phyloP scores from a whole-genome alignment of 108 stramenopile species.

The Schizochytrium sp. region DNA sequence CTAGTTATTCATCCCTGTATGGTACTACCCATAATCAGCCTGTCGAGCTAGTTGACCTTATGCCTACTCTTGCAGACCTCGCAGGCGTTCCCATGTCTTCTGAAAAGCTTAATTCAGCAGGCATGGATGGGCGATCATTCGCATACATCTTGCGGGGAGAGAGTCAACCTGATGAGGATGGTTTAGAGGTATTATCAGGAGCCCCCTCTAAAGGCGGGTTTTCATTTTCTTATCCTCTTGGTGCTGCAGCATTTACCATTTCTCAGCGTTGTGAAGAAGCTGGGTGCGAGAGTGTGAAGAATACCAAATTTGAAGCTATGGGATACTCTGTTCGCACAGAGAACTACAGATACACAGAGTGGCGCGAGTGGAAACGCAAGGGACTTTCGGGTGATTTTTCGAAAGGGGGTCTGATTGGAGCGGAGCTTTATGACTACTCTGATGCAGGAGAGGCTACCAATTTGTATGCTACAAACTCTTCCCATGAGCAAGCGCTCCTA shows the following conservation, averaged over 20 bases:
- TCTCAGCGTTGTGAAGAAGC: constrained; percentile 1
- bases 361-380: constrained; percentile 21
- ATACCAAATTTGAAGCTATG: constrained; percentile 26
- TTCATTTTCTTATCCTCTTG: constrained; percentile 13
- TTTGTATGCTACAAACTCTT: neutral
- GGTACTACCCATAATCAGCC: neutral
- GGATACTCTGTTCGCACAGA: constrained; percentile 48
- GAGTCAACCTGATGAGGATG: neutral
- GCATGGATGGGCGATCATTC: neutral
- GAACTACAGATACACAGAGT: neutral
- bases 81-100: neutral
- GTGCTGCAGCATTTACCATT: constrained; percentile 7
- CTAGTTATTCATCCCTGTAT: neutral
- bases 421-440: constrained; percentile 39
- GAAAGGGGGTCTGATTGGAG: constrained; percentile 41
- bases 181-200: neutral
- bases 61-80: constrained; percentile 39
- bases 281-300: constrained; percentile 2
- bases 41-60: constrained; percentile 25
- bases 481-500: neutral
- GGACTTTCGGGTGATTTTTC: neutral
- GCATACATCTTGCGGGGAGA: neutral
- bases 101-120: neutral
- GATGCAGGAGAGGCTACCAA: neutral
- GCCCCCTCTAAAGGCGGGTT: neutral